Percentiles rank a stretch among this genome's conserved stretches.
Evolutionary conservation across 2,329 filamentous ascomycete species (phyloP).

Genomic region (Neofusicoccum umdonicola): DNA sequence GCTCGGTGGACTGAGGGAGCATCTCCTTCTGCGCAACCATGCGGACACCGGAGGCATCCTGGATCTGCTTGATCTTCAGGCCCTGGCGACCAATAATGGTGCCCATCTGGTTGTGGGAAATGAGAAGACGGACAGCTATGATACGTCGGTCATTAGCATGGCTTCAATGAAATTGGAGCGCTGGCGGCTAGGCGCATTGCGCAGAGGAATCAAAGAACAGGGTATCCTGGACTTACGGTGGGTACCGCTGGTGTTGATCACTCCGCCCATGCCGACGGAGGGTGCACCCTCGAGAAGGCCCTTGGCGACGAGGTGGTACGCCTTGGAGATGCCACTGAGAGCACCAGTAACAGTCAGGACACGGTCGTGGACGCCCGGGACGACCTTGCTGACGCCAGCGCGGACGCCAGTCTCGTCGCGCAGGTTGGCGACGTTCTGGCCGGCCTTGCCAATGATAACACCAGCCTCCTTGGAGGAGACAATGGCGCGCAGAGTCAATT

Average conservation of each 20-base stretch:
- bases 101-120: constrained; percentile 99
- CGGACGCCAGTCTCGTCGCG: constrained; percentile 97
- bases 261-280: constrained; percentile 91
- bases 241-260: constrained; percentile 82
- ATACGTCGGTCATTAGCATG: background rate
- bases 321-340: constrained; percentile 83
- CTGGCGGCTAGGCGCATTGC: background rate
- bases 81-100: constrained; percentile 97
- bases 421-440: constrained; percentile 96
- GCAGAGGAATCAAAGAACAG: background rate
- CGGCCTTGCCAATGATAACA: constrained; percentile 97
- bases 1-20: constrained; percentile 97
- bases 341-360: constrained; percentile 93
- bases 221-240: constrained; percentile 68
- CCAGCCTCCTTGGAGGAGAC: constrained; percentile 98
- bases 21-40: constrained; percentile 99
- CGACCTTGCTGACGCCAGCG: constrained; percentile 97
- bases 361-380: constrained; percentile 94
- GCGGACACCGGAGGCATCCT: constrained; percentile 91
- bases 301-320: constrained; percentile 90
- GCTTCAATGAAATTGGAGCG: background rate
- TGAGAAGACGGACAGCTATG: constrained; percentile 93
- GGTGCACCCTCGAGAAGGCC: constrained; percentile 90
- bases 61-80: constrained; percentile 99
- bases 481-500: constrained; percentile 92